Percentiles rank a stretch among this genome's conserved stretches.
These are phyloP conservation scores for Fibroporia radiculosa DNA, from an alignment of 768 basidiomycete genomes.

Conservation along the genomic window DNA sequence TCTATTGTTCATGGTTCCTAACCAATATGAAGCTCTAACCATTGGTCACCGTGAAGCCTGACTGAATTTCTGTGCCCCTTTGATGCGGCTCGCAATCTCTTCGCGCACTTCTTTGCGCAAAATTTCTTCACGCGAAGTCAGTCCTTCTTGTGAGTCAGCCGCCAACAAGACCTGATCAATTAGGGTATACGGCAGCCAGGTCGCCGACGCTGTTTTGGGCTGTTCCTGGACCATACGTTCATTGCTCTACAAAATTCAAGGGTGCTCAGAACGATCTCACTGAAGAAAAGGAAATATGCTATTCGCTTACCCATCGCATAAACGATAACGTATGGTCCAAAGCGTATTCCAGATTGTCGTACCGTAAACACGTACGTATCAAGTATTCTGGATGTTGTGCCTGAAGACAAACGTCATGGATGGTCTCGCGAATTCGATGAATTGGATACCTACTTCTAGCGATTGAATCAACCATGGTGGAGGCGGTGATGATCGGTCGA, in stretches of 20 bases:
- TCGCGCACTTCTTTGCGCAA: slow-evolving; percentile 45
- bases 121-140: slow-evolving; percentile 33
- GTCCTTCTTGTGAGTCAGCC: slow-evolving; percentile 43
- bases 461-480: slow-evolving; percentile 81
- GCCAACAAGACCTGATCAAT: slow-evolving; percentile 76
- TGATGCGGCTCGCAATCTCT: slow-evolving; percentile 56
- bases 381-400: slow-evolving; percentile 78
- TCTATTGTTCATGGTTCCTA: too few species aligned
- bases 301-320: slow-evolving; percentile 56
- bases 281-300: slow-evolving; percentile 48
- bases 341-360: slow-evolving; percentile 73
- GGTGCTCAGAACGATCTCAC: slow-evolving; percentile 35
- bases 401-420: slow-evolving; percentile 24
- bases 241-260: slow-evolving; percentile 36
- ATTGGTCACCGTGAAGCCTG: slow-evolving; percentile 19
- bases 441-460: slow-evolving; percentile 48
- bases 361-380: slow-evolving; percentile 69
- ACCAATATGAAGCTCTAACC: too few species aligned
- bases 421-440: neutral
- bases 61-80: slow-evolving; percentile 61
- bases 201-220: slow-evolving; percentile 47
- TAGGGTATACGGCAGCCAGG: slow-evolving; percentile 79
- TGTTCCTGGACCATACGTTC: slow-evolving; percentile 42
- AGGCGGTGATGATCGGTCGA: slow-evolving; percentile 50
- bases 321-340: slow-evolving; percentile 65